phyloP scores from a whole-genome alignment of 352 stramenopile genomes.

The Achlya hypogyna region DNA sequence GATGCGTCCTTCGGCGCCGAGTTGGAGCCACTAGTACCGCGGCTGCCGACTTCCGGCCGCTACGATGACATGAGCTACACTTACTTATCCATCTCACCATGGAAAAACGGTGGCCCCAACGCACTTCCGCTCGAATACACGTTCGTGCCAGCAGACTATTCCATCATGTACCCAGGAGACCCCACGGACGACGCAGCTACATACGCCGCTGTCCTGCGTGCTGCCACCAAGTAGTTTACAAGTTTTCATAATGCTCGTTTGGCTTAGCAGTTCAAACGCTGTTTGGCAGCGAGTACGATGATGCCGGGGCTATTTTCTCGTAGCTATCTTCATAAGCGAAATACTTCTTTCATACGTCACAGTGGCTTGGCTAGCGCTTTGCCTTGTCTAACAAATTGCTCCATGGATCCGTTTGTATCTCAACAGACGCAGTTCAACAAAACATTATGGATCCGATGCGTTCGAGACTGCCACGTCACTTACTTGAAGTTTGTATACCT shows the following conservation, averaged over 20 bases:
- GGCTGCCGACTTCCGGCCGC: neutral
- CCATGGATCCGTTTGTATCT: too few species aligned
- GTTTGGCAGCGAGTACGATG: too few species aligned
- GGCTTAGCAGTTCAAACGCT: too few species aligned
- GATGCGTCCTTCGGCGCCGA: slow-evolving; percentile 1
- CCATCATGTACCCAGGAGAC: neutral
- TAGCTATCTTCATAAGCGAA: too few species aligned
- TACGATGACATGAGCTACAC: neutral
- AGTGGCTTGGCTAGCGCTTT: too few species aligned
- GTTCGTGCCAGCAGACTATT: slow-evolving; percentile 13
- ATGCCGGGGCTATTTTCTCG: too few species aligned
- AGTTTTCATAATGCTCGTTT: too few species aligned
- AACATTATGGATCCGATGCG: too few species aligned
- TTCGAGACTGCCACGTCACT: neutral
- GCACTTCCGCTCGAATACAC: slow-evolving; percentile 15
- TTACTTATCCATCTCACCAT: slow-evolving; percentile 10
- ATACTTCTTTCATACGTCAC: too few species aligned
- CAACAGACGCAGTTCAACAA: too few species aligned
- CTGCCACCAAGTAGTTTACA: neutral
- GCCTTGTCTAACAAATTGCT: too few species aligned
- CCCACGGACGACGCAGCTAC: neutral
- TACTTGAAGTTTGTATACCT: neutral
- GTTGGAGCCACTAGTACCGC: neutral
- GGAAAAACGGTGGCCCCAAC: neutral
- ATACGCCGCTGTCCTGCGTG: neutral